phyloP scores from a whole-genome alignment of 768 basidiomycete genomes.

The Rhodosporidiobolus sp. region DNA sequence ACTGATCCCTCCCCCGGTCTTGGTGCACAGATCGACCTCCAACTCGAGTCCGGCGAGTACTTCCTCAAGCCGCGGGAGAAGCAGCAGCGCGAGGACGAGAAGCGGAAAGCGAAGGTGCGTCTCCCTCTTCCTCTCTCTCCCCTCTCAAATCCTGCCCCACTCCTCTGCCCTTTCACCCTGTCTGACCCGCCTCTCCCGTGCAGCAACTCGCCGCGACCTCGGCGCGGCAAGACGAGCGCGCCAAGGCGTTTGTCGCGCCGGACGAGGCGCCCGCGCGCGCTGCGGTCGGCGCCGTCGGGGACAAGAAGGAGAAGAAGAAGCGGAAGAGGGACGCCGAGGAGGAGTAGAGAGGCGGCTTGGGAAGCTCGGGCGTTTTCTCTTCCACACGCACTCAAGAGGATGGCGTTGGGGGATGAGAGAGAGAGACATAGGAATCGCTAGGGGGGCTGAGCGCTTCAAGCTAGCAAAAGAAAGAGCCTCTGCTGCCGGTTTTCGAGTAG shows the following conservation, averaged over 20 bases:
- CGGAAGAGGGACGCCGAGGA: constrained; percentile 50
- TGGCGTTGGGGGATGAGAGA: too few relatives aligned
- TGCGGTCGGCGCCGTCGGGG: constrained; percentile 58
- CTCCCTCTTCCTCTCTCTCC: background rate
- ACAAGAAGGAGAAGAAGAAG: constrained; percentile 57
- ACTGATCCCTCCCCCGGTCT: background rate
- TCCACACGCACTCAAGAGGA: too few relatives aligned
- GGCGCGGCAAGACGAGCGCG: constrained; percentile 71
- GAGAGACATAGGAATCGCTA: too few relatives aligned
- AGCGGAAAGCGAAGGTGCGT: constrained; percentile 65
- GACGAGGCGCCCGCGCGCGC: constrained; percentile 67
- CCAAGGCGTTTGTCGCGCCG: constrained; percentile 83
- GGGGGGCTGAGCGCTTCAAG: too few relatives aligned
- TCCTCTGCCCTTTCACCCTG: background rate
- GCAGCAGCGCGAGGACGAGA: constrained; percentile 66
- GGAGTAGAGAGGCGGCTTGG: too few relatives aligned
- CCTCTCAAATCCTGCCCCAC: background rate
- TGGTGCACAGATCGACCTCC: constrained; percentile 68
- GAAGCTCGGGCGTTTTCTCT: too few relatives aligned
- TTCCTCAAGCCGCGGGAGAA: constrained; percentile 91
- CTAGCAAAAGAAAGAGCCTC: too few relatives aligned
- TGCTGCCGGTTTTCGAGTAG: too few relatives aligned
- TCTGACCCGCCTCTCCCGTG: background rate
- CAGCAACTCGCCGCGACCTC: constrained; percentile 76
- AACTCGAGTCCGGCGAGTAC: constrained; percentile 95